These are phyloP conservation scores for Suillus lakei DNA, from an alignment of 768 basidiomycete genomes.

Conservation along the genomic window DNA sequence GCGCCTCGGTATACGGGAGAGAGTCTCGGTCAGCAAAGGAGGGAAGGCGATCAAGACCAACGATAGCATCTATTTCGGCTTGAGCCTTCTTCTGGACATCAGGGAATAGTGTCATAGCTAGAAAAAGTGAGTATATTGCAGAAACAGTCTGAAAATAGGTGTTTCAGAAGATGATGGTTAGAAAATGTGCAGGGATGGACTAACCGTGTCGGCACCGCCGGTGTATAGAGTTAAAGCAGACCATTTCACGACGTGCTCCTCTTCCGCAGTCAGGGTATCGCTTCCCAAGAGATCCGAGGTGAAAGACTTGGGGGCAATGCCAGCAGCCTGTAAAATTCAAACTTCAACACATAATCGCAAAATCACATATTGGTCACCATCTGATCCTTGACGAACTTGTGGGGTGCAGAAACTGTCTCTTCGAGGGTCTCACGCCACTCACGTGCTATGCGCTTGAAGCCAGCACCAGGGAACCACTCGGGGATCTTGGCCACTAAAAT, in stretches of 20 bases:
- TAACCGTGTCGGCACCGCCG: conserved; percentile 16
- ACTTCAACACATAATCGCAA: not conserved
- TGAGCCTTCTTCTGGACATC: too few relatives aligned
- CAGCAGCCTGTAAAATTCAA: conserved; percentile 49
- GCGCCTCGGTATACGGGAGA: too few relatives aligned
- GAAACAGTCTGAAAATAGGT: not conserved
- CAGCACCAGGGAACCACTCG: conserved; percentile 60
- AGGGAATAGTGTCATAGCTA: too few relatives aligned
- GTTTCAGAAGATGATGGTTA: not conserved
- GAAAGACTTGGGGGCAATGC: conserved; percentile 53
- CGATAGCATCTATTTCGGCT: too few relatives aligned
- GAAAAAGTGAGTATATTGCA: too few relatives aligned
- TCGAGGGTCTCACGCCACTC: conserved; percentile 57
- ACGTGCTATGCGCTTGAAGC: conserved; percentile 56
- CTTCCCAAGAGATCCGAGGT: conserved; percentile 60
- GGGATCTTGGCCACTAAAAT: conserved; percentile 50
- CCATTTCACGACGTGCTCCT: conserved; percentile 68
- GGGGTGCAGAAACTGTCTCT: conserved; percentile 61
- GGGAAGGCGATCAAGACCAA: too few relatives aligned
- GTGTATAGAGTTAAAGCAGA: conserved; percentile 43
- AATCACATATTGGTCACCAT: conserved; percentile 41
- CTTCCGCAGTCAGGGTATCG: conserved; percentile 52
- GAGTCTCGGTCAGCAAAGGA: too few relatives aligned
- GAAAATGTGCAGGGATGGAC: not conserved
- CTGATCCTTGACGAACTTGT: conserved; percentile 64